Conservation (phyloP, 495 filamentous ascomycete species). For the Talaromyces nanjingensis region DNA sequence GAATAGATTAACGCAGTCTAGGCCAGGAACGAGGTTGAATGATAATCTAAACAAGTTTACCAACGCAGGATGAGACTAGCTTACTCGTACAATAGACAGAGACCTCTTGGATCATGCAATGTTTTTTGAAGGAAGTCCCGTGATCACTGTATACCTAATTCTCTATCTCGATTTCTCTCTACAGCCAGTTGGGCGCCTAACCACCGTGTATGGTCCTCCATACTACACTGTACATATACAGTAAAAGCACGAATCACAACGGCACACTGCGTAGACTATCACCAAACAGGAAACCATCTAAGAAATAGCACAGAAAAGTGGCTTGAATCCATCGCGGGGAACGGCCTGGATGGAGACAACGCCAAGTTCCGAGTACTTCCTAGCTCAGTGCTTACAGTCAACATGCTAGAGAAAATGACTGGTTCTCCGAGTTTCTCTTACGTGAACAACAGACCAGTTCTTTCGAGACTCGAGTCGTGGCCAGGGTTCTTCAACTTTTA, state of each 20-base stretch:
- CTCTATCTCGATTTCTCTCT: neutral
- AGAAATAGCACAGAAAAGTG: neutral
- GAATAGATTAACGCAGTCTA: neutral
- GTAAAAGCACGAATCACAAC: neutral
- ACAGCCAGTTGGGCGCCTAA: neutral
- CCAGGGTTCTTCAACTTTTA: neutral
- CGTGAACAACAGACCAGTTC: neutral
- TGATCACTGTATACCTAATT: neutral
- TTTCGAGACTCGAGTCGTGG: neutral
- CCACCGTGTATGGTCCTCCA: neutral
- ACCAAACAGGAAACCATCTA: neutral
- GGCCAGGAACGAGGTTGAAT: neutral
- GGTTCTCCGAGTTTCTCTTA: slow-evolving; percentile 1
- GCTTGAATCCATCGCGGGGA: neutral
- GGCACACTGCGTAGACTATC: neutral
- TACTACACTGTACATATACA: neutral
- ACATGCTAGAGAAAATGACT: neutral
- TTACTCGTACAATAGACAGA: neutral
- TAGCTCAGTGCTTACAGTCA: neutral
- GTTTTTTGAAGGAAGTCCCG: neutral
- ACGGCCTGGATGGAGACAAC: neutral
- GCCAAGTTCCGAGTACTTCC: neutral
- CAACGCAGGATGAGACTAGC: neutral
- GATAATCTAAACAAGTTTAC: neutral
- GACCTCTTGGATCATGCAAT: neutral